Conservation (phyloP, 176 grass and related monocot species). For the Lolium rigidum region DNA sequence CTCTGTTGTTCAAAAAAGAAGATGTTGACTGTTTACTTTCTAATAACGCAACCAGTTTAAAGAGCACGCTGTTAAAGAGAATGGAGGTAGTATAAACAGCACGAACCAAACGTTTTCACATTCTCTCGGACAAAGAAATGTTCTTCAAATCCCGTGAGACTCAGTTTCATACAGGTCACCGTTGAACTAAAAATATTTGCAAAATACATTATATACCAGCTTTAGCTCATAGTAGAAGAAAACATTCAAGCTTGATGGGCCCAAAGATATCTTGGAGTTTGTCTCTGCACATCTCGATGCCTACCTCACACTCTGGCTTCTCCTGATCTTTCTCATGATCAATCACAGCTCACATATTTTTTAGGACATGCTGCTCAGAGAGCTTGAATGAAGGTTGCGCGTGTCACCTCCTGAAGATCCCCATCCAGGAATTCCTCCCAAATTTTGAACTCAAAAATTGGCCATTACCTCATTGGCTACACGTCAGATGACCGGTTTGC, state of each 20-base stretch:
- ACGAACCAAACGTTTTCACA: too few relatives aligned
- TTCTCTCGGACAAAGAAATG: background rate
- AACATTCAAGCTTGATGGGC: constrained; percentile 29
- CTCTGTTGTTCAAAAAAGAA: too few relatives aligned
- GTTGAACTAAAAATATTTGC: background rate
- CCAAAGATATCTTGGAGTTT: background rate
- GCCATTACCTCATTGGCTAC: constrained; percentile 38
- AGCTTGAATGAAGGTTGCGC: background rate
- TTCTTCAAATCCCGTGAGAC: background rate
- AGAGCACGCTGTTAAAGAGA: too few relatives aligned
- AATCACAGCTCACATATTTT: background rate
- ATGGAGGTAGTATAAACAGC: too few relatives aligned
- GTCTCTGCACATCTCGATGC: constrained; percentile 18
- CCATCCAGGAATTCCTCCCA: background rate
- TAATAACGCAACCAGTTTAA: too few relatives aligned
- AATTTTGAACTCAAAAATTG: constrained; percentile 37
- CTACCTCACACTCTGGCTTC: constrained; percentile 11
- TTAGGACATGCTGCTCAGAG: constrained; percentile 3
- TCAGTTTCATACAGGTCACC: background rate
- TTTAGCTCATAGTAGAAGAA: constrained; percentile 4
- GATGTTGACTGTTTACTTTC: too few relatives aligned
- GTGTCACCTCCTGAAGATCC: background rate
- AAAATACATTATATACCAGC: background rate
- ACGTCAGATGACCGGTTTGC: constrained; percentile 80
- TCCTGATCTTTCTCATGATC: background rate